Evolutionary conservation across 352 stramenopile species (phyloP), one percentile per base, ranked within the genome.

Genomic region (Phytophthora palmivora): DNA sequence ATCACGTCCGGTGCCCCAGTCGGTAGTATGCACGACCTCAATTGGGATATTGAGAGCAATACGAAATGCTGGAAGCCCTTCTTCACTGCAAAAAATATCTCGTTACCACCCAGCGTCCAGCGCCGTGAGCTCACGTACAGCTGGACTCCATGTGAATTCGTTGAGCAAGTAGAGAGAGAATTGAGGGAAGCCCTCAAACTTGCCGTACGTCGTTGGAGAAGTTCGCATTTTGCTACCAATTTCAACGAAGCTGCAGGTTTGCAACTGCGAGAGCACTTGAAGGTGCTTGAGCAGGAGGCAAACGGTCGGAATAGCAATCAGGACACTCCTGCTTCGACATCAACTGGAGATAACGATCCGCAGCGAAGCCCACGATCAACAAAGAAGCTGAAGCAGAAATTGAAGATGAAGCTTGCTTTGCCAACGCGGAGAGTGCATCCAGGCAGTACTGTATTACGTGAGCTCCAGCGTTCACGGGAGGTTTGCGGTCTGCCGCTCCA

Each of bases 181-280:
- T 59, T 98, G 33, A 70, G 63, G 16, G 87, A 97, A 33, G 71
- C 77, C 5, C 72, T 98, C 30, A 96, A 97, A 46, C 75, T 88
- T 41, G 72, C 85, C 15, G 87, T 98, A n/a, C 79, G 94, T 21
- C 79, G 82, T 36, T 98, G 94, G 94, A 85, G 94, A 44, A 94
- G 87, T 51, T 76, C 71, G 1, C 78, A 84, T 44, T 88, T 72
- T 39, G 86, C 85, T 37, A 98, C 92, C 7, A 87, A 76, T 21
- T 98, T 98, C 61, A 94, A 96, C 42, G 79, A 87, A 58, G 88
- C 95, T 72, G 67, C 92, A 47, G 78, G 79, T 26, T 67, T 91
- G n/a, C 91, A 94, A 53, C 61, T 98, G 19, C 76, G 79, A 6
- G 58, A 65, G 0, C 75, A 96, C 28, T 76, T 97, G 11, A 79